phyloP scores from a whole-genome alignment of 371 early-diverging fungal species.

The Smittium culicis region DNA sequence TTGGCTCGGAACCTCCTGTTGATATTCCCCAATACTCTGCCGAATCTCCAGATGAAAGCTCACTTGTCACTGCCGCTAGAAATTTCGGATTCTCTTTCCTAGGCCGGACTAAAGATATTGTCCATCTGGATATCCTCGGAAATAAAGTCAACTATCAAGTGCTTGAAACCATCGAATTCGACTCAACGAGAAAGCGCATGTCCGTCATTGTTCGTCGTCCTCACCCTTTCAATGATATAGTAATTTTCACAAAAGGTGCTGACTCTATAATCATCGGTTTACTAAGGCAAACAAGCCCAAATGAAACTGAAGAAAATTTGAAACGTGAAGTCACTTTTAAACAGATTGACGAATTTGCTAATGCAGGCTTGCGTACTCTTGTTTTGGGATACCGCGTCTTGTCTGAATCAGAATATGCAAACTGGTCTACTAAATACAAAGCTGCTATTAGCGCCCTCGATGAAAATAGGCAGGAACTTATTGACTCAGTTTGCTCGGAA shows the following conservation, averaged over 20 bases:
- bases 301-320: conserved; percentile 21
- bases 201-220: conserved; percentile 69
- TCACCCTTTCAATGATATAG: conserved; percentile 59
- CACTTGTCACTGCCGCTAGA: conserved; percentile 67
- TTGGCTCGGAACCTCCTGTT: not conserved
- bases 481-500: conserved; percentile 54
- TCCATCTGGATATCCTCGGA: conserved; percentile 55
- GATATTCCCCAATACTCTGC: conserved; percentile 36
- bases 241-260: conserved; percentile 90
- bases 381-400: conserved; percentile 61
- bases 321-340: conserved; percentile 40
- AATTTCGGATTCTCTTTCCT: conserved; percentile 78
- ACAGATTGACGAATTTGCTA: conserved; percentile 60
- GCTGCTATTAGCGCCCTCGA: conserved; percentile 56
- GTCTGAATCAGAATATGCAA: conserved; percentile 47
- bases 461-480: conserved; percentile 47
- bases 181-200: conserved; percentile 90
- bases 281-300: conserved; percentile 16
- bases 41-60: conserved; percentile 76
- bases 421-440: conserved; percentile 51
- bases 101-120: conserved; percentile 34
- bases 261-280: conserved; percentile 73
- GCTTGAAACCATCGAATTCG: conserved; percentile 76
- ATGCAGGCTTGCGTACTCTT: conserved; percentile 80
- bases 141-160: conserved; percentile 43